A percentile compares a stretch with the other conserved stretches of the same genome.
Conservation (phyloP, 2,329 filamentous ascomycete genomes). For the Aspergillus udagawae region DNA sequence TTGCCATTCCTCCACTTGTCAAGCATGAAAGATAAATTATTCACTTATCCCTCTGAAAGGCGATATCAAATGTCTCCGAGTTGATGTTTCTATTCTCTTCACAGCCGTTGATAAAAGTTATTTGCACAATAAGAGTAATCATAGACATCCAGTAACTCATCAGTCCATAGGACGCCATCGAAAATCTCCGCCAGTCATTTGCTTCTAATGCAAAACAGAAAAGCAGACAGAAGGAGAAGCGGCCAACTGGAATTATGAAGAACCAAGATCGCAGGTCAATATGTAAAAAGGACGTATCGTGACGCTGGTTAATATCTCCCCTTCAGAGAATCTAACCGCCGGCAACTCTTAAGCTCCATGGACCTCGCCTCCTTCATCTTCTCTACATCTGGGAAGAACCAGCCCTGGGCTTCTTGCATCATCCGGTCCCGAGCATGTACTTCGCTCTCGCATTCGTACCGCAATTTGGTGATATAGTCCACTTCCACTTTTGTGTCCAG, state of each 20-base stretch:
- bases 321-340: conserved; percentile 51
- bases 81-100: conserved; percentile 8
- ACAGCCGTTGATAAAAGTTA: conserved; percentile 11
- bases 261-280: conserved; percentile 4
- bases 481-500: conserved; percentile 76
- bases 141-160: conserved; percentile 6
- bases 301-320: conserved; percentile 25
- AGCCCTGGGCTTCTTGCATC: conserved; percentile 75
- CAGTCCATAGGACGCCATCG: conserved; percentile 13
- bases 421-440: conserved; percentile 60
- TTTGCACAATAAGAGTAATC: conserved; percentile 2
- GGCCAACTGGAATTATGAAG: conserved; percentile 6
- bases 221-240: conserved; percentile 3
- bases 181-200: conserved; percentile 9
- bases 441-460: conserved; percentile 72
- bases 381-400: conserved; percentile 76
- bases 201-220: conserved; percentile 14
- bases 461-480: conserved; percentile 64
- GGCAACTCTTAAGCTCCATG: conserved; percentile 59
- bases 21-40: background rate
- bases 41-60: background rate
- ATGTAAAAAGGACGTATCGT: conserved; percentile 3
- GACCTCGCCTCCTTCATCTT: conserved; percentile 69
- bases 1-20: background rate
- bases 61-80: background rate